These are phyloP conservation scores for Chlamydomonas eustigma DNA, from an alignment of 139 green algal genomes.

Conservation along the genomic window DNA sequence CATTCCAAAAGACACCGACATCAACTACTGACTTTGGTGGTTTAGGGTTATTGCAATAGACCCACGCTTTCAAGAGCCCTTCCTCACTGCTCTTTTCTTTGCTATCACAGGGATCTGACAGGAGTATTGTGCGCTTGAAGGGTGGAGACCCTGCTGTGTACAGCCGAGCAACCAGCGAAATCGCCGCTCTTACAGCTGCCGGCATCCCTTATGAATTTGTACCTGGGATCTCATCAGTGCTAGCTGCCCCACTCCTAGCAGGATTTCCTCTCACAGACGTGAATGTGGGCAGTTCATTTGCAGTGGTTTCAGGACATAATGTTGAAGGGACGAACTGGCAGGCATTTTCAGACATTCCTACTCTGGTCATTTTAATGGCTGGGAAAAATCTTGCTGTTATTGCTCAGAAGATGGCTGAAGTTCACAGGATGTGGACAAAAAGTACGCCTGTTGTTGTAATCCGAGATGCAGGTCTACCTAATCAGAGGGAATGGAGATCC, in stretches of 20 bases:
- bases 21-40: no score
- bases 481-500: constrained; percentile 55
- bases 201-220: constrained; percentile 27
- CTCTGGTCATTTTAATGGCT: constrained; percentile 73
- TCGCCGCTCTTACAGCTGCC: constrained; percentile 50
- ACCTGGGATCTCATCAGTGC: constrained; percentile 68
- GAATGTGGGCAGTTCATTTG: constrained; percentile 42
- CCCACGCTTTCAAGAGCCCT: neutral
- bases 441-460: constrained; percentile 48
- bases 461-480: constrained; percentile 27
- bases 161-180: constrained; percentile 53
- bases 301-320: constrained; percentile 56
- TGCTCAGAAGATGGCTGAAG: constrained; percentile 21
- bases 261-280: constrained; percentile 39
- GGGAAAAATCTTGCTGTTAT: constrained; percentile 38
- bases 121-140: constrained; percentile 28
- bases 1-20: no score
- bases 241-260: constrained; percentile 64
- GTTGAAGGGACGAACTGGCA: constrained; percentile 45
- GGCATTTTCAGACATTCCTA: constrained; percentile 40
- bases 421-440: neutral
- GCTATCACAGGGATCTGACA: neutral
- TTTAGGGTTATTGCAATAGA: no score
- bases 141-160: constrained; percentile 73
- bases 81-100: neutral